These are phyloP conservation scores for Cryptococcus deneoformans DNA, from an alignment of 1,284 basidiomycete genomes.

Conservation along the genomic window DNA sequence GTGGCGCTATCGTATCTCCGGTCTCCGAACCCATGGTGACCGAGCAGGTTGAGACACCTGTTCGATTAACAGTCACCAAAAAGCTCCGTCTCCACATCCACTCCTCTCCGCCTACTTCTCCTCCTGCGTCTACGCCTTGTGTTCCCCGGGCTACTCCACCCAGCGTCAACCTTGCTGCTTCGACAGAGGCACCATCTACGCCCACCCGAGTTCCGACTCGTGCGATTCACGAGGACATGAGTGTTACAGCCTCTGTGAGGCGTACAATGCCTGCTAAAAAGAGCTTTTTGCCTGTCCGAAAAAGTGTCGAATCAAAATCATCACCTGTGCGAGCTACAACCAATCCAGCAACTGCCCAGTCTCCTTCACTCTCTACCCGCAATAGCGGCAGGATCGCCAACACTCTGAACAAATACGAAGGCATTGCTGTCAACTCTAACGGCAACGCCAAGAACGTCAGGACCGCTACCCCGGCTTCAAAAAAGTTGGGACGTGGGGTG, in stretches of 20 bases:
- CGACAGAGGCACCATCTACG: no score
- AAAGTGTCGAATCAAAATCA: slow-evolving; percentile 1
- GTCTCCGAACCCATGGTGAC: neutral
- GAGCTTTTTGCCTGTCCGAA: slow-evolving; percentile 14
- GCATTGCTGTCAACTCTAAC: neutral
- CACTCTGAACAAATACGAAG: neutral
- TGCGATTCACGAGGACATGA: no score
- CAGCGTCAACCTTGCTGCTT: neutral
- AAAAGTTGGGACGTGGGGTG: neutral
- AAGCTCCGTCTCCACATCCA: slow-evolving; percentile 9
- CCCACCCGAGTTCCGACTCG: no score
- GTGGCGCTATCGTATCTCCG: slow-evolving; percentile 3
- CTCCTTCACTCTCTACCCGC: neutral
- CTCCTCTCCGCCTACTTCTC: slow-evolving; percentile 1
- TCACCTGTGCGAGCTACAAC: neutral
- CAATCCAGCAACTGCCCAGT: no score
- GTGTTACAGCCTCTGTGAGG: neutral
- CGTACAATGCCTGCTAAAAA: slow-evolving; percentile 6
- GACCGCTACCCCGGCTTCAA: slow-evolving; percentile 6
- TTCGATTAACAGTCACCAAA: neutral
- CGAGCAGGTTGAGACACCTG: slow-evolving; percentile 1
- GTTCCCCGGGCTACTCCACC: neutral
- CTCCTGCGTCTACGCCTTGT: neutral
- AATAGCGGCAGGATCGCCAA: neutral
- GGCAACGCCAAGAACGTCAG: neutral